Percentiles rank a stretch among this genome's conserved stretches.
These are phyloP conservation scores for Cajanus cajan DNA, from an alignment of 306 rosid species.

Conservation along the genomic window DNA sequence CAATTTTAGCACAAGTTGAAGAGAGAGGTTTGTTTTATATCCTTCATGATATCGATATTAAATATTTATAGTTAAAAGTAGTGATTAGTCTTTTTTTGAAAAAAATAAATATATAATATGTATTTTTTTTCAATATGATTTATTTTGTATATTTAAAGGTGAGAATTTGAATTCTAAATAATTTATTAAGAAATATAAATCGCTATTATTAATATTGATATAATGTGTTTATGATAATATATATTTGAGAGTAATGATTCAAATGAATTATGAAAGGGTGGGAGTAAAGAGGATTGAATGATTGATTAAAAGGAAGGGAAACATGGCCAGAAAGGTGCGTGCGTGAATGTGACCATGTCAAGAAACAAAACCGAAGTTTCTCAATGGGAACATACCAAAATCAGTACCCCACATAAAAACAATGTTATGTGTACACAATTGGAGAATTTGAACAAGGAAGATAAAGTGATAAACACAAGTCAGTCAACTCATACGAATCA, in stretches of 20 bases:
- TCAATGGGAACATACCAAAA: background rate
- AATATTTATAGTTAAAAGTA: too few relatives aligned
- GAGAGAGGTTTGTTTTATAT: background rate
- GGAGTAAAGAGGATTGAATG: constrained; percentile 32
- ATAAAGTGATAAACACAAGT: background rate
- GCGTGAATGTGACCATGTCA: background rate
- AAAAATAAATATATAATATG: too few relatives aligned
- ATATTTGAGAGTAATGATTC: background rate
- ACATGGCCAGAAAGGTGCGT: background rate
- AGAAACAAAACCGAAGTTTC: background rate
- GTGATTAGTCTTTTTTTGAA: too few relatives aligned
- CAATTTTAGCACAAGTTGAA: constrained; percentile 10
- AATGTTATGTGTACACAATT: background rate
- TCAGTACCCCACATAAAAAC: background rate
- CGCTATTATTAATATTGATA: too few relatives aligned
- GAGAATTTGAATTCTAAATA: background rate
- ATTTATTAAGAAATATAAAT: too few relatives aligned
- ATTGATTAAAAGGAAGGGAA: background rate
- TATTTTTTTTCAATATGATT: too few relatives aligned
- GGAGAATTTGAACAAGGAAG: background rate
- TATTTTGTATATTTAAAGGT: background rate
- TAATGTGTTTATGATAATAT: too few relatives aligned
- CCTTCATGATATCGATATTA: too few relatives aligned
- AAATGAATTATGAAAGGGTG: constrained; percentile 4
- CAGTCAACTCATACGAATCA: background rate